Conservation (phyloP, 2,329 filamentous ascomycete species). For the Elsinoe arachidis region DNA sequence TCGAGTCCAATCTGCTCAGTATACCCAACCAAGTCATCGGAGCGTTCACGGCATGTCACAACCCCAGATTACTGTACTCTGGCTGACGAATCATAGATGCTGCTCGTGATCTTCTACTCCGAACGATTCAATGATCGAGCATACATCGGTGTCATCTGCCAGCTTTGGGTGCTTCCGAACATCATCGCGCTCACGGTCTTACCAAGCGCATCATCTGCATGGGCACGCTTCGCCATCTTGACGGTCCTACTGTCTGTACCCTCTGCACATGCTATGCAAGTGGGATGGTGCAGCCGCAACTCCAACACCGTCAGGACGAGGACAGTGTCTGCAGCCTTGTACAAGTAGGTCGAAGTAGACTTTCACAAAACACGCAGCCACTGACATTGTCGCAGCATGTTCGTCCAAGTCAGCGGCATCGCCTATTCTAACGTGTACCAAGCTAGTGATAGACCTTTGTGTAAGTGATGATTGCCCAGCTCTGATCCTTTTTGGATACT, state of each 20-base stretch:
- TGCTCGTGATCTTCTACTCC: constrained; percentile 43
- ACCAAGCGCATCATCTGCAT: constrained; percentile 25
- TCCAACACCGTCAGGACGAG: constrained; percentile 36
- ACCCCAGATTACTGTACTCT: constrained; percentile 18
- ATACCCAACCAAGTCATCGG: constrained; percentile 40
- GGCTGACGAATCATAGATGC: constrained; percentile 28
- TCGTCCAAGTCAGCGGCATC: constrained; percentile 40
- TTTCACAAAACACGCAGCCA: not conserved
- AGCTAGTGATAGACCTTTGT: constrained; percentile 38
- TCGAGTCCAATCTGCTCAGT: constrained; percentile 54
- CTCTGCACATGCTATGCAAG: constrained; percentile 38
- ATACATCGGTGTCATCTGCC: constrained; percentile 34
- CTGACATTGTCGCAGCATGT: constrained; percentile 34
- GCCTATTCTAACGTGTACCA: constrained; percentile 43
- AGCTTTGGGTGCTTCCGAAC: constrained; percentile 33
- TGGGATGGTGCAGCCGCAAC: constrained; percentile 35
- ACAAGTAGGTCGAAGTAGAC: constrained; percentile 25
- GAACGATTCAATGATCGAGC: constrained; percentile 45
- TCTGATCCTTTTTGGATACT: not conserved
- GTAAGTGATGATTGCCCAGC: not conserved
- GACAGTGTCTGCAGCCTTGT: constrained; percentile 35
- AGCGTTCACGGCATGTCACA: constrained; percentile 24
- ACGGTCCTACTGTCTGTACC: constrained; percentile 35
- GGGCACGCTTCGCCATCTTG: constrained; percentile 31
- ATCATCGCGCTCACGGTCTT: constrained; percentile 31